Evolutionary conservation across 2,329 filamentous ascomycete genomes (phyloP), one percentile per base, ranked within the genome.

Genomic region (Aspergillus versicolor): DNA sequence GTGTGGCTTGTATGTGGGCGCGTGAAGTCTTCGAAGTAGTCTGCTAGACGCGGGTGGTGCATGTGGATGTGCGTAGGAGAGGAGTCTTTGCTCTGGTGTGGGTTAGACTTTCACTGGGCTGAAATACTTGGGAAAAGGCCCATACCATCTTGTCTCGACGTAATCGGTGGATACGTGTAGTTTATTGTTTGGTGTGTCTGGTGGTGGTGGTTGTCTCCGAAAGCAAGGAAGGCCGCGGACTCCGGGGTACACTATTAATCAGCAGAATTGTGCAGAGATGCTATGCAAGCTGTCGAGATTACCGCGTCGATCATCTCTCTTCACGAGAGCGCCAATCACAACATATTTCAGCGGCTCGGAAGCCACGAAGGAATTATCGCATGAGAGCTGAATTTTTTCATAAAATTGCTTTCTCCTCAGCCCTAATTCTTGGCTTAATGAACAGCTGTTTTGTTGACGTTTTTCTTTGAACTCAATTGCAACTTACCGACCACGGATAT

Each of bases 11-110:
- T 74, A 54, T 78, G 73, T 3, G 77, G 77, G 22, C 76, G 76
- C 32, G 76, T 79, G 65, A 79, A 79, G 67, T 79, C 78, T 72
- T 81, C 79, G 65, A 80, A 80, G 62, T 77, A 70, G 65, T 81
- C 78, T 50, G 79, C 79, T 42, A 78, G 72, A 12, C 75, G 76
- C 3, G 79, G 75, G 30, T 79, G 72, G 67, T 76, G 75, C 70
- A 80, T 74, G 71, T 81, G 79, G 54, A 81, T 67, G 63, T 80
- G 72, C 30, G 76, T 79, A 59, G 73, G 67, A 59, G 78, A 79
- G 64, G 78, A 79, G 67, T 81, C 79, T 75, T 79, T 79, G 66
- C 78, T 79, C 79, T 80, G 63, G 41, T 37, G 12, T 15, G 32
- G 32, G 19, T 58, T 57, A 38, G 52, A 57, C 4, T 37, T 15